These are phyloP conservation scores for Pythium brassicae DNA, from an alignment of 352 stramenopile species.

Conservation along the genomic window DNA sequence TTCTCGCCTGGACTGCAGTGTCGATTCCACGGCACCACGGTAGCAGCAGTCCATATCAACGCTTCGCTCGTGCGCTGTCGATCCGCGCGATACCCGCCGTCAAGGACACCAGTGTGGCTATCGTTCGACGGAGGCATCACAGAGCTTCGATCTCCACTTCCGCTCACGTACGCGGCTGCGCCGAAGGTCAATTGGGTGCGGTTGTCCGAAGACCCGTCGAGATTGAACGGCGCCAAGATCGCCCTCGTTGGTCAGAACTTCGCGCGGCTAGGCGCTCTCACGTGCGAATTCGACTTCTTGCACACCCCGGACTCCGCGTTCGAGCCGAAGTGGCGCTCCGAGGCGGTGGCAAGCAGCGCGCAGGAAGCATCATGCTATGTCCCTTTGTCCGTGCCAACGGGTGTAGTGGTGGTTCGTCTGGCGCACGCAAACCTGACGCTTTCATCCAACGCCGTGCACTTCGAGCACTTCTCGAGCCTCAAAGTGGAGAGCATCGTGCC, in stretches of 20 bases:
- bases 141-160: constrained; percentile 13
- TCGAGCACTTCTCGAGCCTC: constrained; percentile 13
- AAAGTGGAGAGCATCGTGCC: constrained; percentile 10
- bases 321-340: constrained; percentile 4
- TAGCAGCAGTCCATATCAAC: constrained; percentile 24
- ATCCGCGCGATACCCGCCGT: constrained; percentile 21
- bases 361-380: constrained; percentile 2
- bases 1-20: constrained; percentile 21
- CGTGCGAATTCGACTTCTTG: constrained; percentile 10
- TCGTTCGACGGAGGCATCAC: constrained; percentile 19
- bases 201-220: background rate
- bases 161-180: constrained; percentile 19
- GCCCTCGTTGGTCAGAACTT: background rate
- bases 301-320: background rate
- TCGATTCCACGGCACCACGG: constrained; percentile 17
- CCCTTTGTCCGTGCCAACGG: constrained; percentile 4
- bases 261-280: background rate
- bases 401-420: constrained; percentile 11
- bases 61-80: constrained; percentile 30
- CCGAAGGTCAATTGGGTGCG: constrained; percentile 6
- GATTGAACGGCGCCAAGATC: background rate
- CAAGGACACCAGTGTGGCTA: constrained; percentile 23
- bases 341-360: background rate
- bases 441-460: constrained; percentile 18
- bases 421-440: background rate